Evolutionary conservation across 495 filamentous ascomycete species (phyloP), one percentile per base, ranked within the genome.

Genomic region (Penicillium macrosclerotiorum): DNA sequence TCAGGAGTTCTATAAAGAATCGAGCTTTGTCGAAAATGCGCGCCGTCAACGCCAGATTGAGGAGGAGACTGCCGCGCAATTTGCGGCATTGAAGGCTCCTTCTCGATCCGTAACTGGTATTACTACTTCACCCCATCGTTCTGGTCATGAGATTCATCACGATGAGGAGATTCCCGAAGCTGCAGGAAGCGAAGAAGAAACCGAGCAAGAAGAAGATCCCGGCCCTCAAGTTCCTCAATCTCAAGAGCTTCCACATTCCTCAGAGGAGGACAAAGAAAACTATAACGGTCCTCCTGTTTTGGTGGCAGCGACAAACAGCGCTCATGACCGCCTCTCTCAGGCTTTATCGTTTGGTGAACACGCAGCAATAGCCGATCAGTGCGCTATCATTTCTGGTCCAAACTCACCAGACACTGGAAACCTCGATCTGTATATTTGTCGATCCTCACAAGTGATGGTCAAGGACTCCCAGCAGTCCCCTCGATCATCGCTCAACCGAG

Each of bases 221-320:
- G 53, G 41, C 8, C 51, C 52, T 4, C 52, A 61, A 35, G 49
- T 68, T 0, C 51, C 56, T 11, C 54, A 37, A 22, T 64, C 63
- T 24, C 64, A 65, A 35, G 59, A 65, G 11, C 36, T 24, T 12
- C 45, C 47, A 22, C 45, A 59, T 22, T 55, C 55, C 8, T 58
- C 59, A 37, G 75, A 77, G 27, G 76, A 77, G 31, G 71, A 79
- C 39, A 79, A 79, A 42, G 76, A 79, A 47, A 79, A 79, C 27
- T 70, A 61, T 34, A 48, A 62, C 19, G 63, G 62, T 27, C 49
- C 49, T 14, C 39, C 59, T 26, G 27, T 62, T 26, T 45, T 62
- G 13, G 53, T 63, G 5, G 55, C 50, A 33, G 64, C 65, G 8
- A 42, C 62, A 2, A 57, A 57, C 38, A 69, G 58, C 47, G 61